phyloP scores from a whole-genome alignment of 371 early-diverging fungal genomes.

The Lichtheimia hyalospora region DNA sequence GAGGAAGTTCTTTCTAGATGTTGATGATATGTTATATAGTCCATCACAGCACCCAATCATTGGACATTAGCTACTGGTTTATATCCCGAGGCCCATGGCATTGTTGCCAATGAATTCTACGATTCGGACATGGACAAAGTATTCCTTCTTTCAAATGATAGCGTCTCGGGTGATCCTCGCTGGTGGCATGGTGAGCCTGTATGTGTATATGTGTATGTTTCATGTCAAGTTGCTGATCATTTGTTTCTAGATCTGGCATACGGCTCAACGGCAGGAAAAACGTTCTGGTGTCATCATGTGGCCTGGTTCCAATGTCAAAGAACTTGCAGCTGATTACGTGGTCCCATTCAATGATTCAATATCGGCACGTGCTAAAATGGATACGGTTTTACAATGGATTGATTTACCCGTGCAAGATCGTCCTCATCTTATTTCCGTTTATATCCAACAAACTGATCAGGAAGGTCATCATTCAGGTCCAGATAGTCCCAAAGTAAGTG shows the following conservation, averaged over 20 bases:
- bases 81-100: conserved; percentile 90
- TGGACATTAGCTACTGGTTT: conserved; percentile 90
- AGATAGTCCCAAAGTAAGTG: conserved; percentile 31
- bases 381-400: conserved; percentile 70
- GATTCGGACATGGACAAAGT: conserved; percentile 70
- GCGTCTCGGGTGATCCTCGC: conserved; percentile 48
- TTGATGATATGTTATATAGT: conserved; percentile 17
- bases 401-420: conserved; percentile 63
- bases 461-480: conserved; percentile 82
- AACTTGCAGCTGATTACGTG: conserved; percentile 65
- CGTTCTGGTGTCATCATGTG: conserved; percentile 78
- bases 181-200: conserved; percentile 92
- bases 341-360: conserved; percentile 51
- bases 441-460: conserved; percentile 80
- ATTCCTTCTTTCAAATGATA: conserved; percentile 70
- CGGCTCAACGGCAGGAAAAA: conserved; percentile 66
- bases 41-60: conserved; percentile 92
- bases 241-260: conserved; percentile 75
- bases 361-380: conserved; percentile 55
- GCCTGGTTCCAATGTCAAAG: conserved; percentile 80
- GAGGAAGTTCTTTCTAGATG: no score
- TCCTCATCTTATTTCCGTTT: conserved; percentile 75
- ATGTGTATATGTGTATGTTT: conserved; percentile 8
- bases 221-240: neutral
- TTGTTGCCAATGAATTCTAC: conserved; percentile 87